phyloP scores from a whole-genome alignment of 2,329 filamentous ascomycete genomes.

The Taxawa tesnikishii region DNA sequence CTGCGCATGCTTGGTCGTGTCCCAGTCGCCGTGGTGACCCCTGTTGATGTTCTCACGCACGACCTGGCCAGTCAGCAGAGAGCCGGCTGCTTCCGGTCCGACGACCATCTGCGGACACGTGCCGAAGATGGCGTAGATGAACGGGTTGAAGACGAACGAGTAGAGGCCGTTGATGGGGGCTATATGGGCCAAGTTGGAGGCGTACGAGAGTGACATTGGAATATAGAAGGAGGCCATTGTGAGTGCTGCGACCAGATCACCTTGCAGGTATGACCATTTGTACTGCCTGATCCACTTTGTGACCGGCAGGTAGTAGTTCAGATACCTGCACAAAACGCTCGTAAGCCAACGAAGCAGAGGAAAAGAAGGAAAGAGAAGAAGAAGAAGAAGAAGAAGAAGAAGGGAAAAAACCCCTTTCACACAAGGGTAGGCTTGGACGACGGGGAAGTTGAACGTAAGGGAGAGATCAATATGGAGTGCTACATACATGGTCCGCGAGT shows the following conservation, averaged over 20 bases:
- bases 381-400: conserved; percentile 1
- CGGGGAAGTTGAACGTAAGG: no score
- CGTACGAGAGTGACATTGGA: conserved; percentile 89
- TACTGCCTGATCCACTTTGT: conserved; percentile 88
- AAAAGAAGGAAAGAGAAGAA: conserved; percentile 6
- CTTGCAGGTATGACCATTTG: conserved; percentile 64
- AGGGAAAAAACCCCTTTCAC: no score
- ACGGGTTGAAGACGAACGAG: conserved; percentile 81
- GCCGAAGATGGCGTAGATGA: conserved; percentile 83
- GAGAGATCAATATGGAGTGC: no score
- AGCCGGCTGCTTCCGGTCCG: conserved; percentile 88
- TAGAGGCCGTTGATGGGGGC: conserved; percentile 91
- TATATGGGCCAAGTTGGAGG: conserved; percentile 82
- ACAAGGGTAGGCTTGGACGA: no score
- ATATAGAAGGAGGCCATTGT: conserved; percentile 99
- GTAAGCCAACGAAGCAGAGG: background rate
- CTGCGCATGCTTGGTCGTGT: conserved; percentile 62
- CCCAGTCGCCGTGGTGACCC: conserved; percentile 51
- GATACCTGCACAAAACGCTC: conserved; percentile 48
- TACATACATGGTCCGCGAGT: conserved; percentile 60
- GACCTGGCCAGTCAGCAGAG: conserved; percentile 77
- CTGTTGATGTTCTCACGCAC: conserved; percentile 64
- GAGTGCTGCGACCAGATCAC: conserved; percentile 76
- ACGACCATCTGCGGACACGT: conserved; percentile 90
- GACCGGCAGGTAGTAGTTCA: conserved; percentile 87